Evolutionary conservation across 495 filamentous ascomycete genomes (phyloP).

Genomic region (Lophiostoma macrostomum): DNA sequence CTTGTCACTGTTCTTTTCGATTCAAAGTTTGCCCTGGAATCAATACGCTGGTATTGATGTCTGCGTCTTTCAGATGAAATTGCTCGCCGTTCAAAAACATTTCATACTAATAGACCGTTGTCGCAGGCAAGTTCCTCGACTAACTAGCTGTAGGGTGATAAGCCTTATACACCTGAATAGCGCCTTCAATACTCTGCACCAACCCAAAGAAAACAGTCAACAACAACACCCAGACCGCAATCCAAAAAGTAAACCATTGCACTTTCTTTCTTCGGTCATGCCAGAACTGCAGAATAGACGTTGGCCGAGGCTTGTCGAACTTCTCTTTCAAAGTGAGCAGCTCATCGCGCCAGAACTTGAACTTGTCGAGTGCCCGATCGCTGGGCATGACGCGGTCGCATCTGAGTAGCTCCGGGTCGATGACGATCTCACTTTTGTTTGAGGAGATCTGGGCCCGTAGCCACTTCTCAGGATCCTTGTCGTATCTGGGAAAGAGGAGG

Average conservation of each 20-base stretch:
- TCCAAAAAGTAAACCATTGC: constrained; percentile 58
- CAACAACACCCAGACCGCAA: constrained; percentile 47
- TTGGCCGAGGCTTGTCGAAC: constrained; percentile 51
- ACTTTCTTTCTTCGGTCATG: constrained; percentile 49
- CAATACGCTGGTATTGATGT: too few species aligned
- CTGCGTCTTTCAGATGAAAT: too few species aligned
- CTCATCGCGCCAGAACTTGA: constrained; percentile 51
- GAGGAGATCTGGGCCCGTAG: not conserved
- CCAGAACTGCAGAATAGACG: constrained; percentile 51
- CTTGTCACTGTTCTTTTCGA: too few species aligned
- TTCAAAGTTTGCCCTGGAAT: too few species aligned
- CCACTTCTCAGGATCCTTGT: constrained; percentile 15
- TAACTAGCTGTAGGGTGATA: too few species aligned
- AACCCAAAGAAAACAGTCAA: constrained; percentile 53
- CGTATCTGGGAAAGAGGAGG: constrained; percentile 46
- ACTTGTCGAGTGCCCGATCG: constrained; percentile 47
- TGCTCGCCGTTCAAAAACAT: too few species aligned
- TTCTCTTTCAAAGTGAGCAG: constrained; percentile 51
- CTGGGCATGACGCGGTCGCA: constrained; percentile 36
- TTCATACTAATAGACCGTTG: too few species aligned
- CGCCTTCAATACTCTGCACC: constrained; percentile 42
- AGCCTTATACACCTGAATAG: constrained; percentile 23
- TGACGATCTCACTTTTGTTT: not conserved
- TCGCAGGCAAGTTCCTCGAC: too few species aligned
- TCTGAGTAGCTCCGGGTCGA: constrained; percentile 36